phyloP scores from a whole-genome alignment of 805 yeast genomes.

The Metschnikowia santaceciliae region DNA sequence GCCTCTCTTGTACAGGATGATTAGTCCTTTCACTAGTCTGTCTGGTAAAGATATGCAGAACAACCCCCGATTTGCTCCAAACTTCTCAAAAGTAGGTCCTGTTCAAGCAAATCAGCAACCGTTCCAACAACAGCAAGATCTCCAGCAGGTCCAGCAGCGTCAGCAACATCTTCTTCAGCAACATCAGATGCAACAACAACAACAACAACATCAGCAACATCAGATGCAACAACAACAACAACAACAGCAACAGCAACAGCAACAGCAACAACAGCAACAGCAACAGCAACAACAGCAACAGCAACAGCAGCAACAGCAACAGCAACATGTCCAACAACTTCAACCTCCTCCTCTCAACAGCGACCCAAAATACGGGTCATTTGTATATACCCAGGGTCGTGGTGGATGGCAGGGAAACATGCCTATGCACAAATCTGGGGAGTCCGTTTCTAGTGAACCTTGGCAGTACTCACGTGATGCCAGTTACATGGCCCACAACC shows the following conservation, averaged over 20 bases:
- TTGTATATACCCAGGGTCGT: neutral
- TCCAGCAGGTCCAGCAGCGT: neutral
- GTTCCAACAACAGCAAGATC: neutral
- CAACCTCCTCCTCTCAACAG: neutral
- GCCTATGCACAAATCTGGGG: neutral
- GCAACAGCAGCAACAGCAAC: neutral
- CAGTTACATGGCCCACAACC: neutral
- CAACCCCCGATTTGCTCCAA: neutral
- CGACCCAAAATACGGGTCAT: neutral
- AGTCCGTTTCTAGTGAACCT: neutral
- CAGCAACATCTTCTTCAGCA: constrained; percentile 16
- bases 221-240: too few relatives aligned
- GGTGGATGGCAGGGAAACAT: constrained; percentile 1
- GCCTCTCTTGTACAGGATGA: neutral
- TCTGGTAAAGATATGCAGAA: neutral
- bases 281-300: constrained; percentile 2
- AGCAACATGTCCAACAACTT: neutral
- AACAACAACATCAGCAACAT: too few relatives aligned
- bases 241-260: constrained; percentile 4
- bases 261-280: constrained; percentile 12
- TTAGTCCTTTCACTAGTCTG: neutral
- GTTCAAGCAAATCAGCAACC: neutral
- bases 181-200: constrained; percentile 3
- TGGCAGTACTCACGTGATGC: constrained; percentile 1
- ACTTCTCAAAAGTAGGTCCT: neutral